phyloP scores from a whole-genome alignment of 179 eudicot genomes.

The Gypsophila paniculata region DNA sequence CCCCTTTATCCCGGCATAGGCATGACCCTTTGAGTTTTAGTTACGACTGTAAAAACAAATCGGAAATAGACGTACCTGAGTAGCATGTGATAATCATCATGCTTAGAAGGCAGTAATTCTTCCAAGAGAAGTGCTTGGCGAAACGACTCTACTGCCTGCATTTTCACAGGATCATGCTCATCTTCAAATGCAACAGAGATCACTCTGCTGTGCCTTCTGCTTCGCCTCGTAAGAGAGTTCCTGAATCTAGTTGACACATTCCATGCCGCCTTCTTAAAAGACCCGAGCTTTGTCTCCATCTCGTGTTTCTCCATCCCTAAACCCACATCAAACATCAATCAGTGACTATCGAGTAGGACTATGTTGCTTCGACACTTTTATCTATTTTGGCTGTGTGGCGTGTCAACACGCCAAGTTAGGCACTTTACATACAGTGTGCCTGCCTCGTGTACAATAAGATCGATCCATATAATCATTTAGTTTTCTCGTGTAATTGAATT shows the following conservation, averaged over 20 bases:
- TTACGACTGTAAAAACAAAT: neutral
- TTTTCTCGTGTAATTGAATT: no score
- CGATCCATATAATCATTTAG: no score
- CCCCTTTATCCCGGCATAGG: no score
- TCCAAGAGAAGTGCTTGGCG: conserved; percentile 86
- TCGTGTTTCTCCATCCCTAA: conserved; percentile 55
- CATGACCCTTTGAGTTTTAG: neutral
- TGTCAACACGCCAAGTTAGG: neutral
- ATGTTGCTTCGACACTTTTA: neutral
- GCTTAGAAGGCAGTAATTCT: conserved; percentile 80
- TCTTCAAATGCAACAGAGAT: conserved; percentile 79
- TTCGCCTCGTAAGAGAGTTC: conserved; percentile 58
- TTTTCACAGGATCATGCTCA: conserved; percentile 84
- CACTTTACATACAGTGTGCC: no score
- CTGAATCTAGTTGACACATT: conserved; percentile 74
- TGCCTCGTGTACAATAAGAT: no score
- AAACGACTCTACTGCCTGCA: conserved; percentile 74
- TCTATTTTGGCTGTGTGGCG: neutral
- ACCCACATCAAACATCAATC: neutral
- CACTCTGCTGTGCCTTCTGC: conserved; percentile 78
- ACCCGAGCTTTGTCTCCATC: conserved; percentile 58
- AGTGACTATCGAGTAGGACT: neutral
- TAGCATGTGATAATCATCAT: conserved; percentile 77
- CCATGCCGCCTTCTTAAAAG: conserved; percentile 77
- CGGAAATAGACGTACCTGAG: conserved; percentile 48